Conservation (phyloP, 1,284 basidiomycete species). For the Microbotryum silenes-acaulis region DNA sequence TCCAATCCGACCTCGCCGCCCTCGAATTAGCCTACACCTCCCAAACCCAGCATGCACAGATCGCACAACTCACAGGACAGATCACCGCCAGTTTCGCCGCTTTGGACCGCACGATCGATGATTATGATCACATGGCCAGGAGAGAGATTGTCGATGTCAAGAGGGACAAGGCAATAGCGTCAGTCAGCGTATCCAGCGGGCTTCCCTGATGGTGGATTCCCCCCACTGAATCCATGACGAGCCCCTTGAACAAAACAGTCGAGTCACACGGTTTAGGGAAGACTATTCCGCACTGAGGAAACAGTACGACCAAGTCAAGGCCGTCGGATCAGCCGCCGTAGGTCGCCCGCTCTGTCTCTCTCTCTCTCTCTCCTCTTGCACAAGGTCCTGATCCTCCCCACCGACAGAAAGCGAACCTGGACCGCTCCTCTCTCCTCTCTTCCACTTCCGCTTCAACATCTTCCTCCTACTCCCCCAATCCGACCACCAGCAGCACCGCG, state of each 20-base stretch:
- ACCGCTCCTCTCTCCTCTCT: constrained; percentile 55
- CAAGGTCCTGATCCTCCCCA: background rate
- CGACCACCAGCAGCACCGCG: background rate
- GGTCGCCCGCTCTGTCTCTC: background rate
- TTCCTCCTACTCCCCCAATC: background rate
- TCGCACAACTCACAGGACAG: constrained; percentile 53
- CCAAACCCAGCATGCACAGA: constrained; percentile 7
- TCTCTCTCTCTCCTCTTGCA: background rate
- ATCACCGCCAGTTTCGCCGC: constrained; percentile 88
- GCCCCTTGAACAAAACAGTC: constrained; percentile 30
- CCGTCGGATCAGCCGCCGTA: constrained; percentile 24
- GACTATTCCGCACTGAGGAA: constrained; percentile 44
- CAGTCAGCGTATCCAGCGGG: constrained; percentile 35
- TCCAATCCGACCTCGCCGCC: constrained; percentile 64
- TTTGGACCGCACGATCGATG: constrained; percentile 83
- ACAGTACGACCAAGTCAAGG: constrained; percentile 45
- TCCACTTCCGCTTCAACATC: constrained; percentile 9
- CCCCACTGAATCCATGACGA: too few species aligned
- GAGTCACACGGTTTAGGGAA: constrained; percentile 44
- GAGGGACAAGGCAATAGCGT: constrained; percentile 89
- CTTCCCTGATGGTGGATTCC: too few species aligned
- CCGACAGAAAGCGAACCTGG: constrained; percentile 50
- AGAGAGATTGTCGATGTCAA: constrained; percentile 89
- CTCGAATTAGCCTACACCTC: constrained; percentile 27
- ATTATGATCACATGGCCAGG: constrained; percentile 91